Evolutionary conservation across 768 basidiomycete species (phyloP), one percentile per base, ranked within the genome.

Genomic region (Podaxis carcinomalis): DNA sequence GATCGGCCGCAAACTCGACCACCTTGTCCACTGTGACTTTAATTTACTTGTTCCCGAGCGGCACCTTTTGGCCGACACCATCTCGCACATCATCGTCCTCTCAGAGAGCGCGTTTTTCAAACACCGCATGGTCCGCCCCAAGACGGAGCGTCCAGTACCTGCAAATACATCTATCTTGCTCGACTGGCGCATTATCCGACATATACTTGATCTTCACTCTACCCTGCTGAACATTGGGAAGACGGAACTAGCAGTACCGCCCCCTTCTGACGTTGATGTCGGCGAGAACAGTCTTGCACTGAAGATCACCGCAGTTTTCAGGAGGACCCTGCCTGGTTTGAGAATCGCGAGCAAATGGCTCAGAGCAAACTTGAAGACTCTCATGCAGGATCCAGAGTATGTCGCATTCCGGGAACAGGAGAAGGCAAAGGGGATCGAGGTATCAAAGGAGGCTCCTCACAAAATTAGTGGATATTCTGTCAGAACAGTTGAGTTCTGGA

Each of bases 271-370:
- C 61, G 75, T 76, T 27, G 81, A 84, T 63, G 57, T 76, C 36
- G 81, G 84, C 23, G 52, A 61, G 44, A 73, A 79, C 39, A 86
- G 88, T 68, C 78, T 93, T 11, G 91, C 90, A 4, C 88, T 90
- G 71, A 81, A 83, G 23, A 97, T 99, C 68, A 90, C 90, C 1
- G 95, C 95, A 1, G 81, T 83, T 11, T 89, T 98, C 63, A 81
- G 96, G 51, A 83, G 97, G 28, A 88, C 90, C 4, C 77, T 98
- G 5, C 95, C 95, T 4, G 88, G 92, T 5, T 75, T 98, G 36
- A 85, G 96, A 19, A 87, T 98, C 58, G 86, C 89, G 4, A 88
- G 87, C 68, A 95, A 94, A 70, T 99, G 97, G 97, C 71, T 98
- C 11, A 77, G 82, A 32, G 85, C 85, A 3, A 93, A 98, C 69